These are phyloP conservation scores for Pterulicium gracile DNA, from an alignment of 1,284 basidiomycete species.

Conservation along the genomic window DNA sequence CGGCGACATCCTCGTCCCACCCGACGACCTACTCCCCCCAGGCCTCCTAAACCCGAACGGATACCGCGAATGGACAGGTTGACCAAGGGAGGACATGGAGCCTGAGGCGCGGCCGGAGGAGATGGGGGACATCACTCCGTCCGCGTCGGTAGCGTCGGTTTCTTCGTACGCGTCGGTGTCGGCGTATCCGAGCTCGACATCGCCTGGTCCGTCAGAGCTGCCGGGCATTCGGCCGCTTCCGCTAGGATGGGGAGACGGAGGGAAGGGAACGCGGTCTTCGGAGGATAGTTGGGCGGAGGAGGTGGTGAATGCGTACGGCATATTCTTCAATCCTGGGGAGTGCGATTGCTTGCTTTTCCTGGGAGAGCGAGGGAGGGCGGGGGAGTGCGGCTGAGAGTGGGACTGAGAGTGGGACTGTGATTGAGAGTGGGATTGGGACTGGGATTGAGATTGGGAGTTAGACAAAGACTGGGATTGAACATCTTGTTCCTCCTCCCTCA, in stretches of 20 bases:
- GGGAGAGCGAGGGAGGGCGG: too few relatives aligned
- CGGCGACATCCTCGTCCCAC: constrained; percentile 1
- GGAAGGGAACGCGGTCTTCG: constrained; percentile 53
- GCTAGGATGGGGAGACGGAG: constrained; percentile 42
- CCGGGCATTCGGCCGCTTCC: constrained; percentile 18
- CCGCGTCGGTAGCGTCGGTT: constrained; percentile 25
- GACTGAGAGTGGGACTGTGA: too few relatives aligned
- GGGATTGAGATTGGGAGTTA: too few relatives aligned
- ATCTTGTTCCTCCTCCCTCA: neutral
- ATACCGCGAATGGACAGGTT: constrained; percentile 58
- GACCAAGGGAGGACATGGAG: constrained; percentile 71
- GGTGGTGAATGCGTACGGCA: constrained; percentile 56
- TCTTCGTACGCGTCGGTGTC: constrained; percentile 23
- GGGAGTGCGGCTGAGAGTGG: too few relatives aligned
- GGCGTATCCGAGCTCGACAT: constrained; percentile 26
- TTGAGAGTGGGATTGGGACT: too few relatives aligned
- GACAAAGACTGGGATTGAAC: too few relatives aligned
- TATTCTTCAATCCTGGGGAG: constrained; percentile 23
- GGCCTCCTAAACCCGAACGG: constrained; percentile 59
- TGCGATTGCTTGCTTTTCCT: constrained; percentile 19
- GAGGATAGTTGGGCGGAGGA: constrained; percentile 46
- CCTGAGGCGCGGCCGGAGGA: constrained; percentile 54
- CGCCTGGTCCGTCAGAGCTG: constrained; percentile 17
- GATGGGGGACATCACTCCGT: constrained; percentile 29
- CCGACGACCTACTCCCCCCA: constrained; percentile 26